Percentiles rank a stretch among this genome's conserved stretches.
phyloP scores from a whole-genome alignment of 116 monocot genomes.

The Papilionanthe hybrid region DNA sequence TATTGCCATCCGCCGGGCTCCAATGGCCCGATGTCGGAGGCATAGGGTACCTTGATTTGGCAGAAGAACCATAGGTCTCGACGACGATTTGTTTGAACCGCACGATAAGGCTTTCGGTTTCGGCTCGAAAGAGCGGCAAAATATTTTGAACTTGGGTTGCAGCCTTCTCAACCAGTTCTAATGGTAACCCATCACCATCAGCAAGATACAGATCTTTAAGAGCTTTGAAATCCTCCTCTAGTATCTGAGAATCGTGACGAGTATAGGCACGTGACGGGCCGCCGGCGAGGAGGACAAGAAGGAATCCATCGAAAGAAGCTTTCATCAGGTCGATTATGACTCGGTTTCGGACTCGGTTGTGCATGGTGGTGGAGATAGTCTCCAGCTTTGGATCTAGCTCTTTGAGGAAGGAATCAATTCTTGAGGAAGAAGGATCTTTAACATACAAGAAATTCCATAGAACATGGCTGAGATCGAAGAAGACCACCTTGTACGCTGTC shows the following conservation, averaged over 20 bases:
- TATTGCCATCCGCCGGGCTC: slow-evolving; percentile 83
- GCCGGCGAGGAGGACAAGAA: slow-evolving; percentile 78
- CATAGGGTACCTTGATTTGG: slow-evolving; percentile 49
- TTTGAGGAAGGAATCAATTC: slow-evolving; percentile 60
- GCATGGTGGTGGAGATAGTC: slow-evolving; percentile 63
- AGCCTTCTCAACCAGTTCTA: slow-evolving; percentile 81
- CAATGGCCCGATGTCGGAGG: slow-evolving; percentile 78
- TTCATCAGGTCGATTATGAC: slow-evolving; percentile 88
- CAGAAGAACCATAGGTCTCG: slow-evolving; percentile 38
- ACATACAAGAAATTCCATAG: slow-evolving; percentile 73
- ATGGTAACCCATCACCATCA: slow-evolving; percentile 91
- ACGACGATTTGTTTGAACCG: slow-evolving; percentile 45
- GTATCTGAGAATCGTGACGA: slow-evolving; percentile 58
- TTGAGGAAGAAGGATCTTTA: slow-evolving; percentile 47
- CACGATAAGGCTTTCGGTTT: slow-evolving; percentile 65
- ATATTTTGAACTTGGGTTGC: slow-evolving; percentile 59
- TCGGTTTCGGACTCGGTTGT: slow-evolving; percentile 61
- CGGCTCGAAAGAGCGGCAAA: slow-evolving; percentile 60
- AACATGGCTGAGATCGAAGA: slow-evolving; percentile 74
- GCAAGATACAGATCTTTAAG: slow-evolving; percentile 70
- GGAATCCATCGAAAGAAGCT: slow-evolving; percentile 87
- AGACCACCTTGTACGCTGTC: slow-evolving; percentile 75
- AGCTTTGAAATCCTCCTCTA: slow-evolving; percentile 77
- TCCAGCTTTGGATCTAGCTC: slow-evolving; percentile 77
- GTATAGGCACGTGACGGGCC: slow-evolving; percentile 74